Evolutionary conservation across 257 asterid genomes (phyloP), one percentile per base, ranked within the genome.

Genomic region (Gardenia jasminoides): DNA sequence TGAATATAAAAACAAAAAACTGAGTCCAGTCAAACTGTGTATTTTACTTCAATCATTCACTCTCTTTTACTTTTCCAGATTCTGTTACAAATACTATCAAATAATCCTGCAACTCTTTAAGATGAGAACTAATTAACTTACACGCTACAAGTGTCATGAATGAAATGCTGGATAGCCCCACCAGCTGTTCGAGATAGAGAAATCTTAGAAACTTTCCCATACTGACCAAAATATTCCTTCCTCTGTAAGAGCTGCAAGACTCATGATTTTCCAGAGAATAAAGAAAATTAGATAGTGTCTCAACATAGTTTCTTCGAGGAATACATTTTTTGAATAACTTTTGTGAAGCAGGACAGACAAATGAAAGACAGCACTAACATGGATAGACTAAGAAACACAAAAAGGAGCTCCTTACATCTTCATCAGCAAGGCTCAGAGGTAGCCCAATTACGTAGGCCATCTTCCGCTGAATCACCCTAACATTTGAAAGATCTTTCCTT

Each of bases 151-250:
- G 98, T 87, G 77, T 93, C 97, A 83, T 95, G 87, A 77, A 88
- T 68, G 82, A 95, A 92, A 79, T 91, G 97, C 81, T 95, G 99
- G 84, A 95, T 78, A 72, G 96, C 84, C 68, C 97, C 99, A 86
- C 98, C 98, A 79, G 97, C 96, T 43, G 97, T 92, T 84, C 99
- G 88, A 43, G 99, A 95, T 77, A 95, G 94, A 76, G 98, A 91
- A 72, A 95, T 89, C 87, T 95, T 93, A 44, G 94, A 82, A 76
- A 95, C 88, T 84, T 91, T 95, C 50, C 99, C 98, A 79, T 95
- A 95, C 86, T 92, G 97, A 84, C 98, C 97, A 86, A 95, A 95
- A 85, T 91, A 93, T 73, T 95, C 97, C 81, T 86, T 95, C 82
- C 91, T 91, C 78, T 81, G 84, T 87, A 95, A 83, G 76, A 95